Percentiles rank a stretch among this genome's conserved stretches.
Conservation (phyloP, 331 rosid genomes). For the Prunus yedoensis region DNA sequence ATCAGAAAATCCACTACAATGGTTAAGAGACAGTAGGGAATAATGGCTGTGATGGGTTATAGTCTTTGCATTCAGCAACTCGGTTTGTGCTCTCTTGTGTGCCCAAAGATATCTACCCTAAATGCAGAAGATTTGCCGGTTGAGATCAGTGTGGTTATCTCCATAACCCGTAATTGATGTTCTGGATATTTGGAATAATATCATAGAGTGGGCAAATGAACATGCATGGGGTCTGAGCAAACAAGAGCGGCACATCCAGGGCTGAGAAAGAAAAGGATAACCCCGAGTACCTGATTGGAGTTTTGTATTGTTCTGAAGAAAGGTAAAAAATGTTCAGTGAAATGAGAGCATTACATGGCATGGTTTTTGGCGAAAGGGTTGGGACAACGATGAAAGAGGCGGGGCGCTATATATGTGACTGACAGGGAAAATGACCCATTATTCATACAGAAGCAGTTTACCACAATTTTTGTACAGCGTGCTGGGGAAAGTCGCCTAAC, state of each 20-base stretch:
- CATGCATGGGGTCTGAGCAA: constrained; percentile 27
- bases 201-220: constrained; percentile 42
- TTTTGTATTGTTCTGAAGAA: constrained; percentile 69
- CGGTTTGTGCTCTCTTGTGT: constrained; percentile 79
- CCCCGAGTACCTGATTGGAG: constrained; percentile 56
- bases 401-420: constrained; percentile 29
- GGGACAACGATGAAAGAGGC: constrained; percentile 26
- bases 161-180: constrained; percentile 37
- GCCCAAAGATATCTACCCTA: constrained; percentile 58
- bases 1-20: constrained; percentile 85
- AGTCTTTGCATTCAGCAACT: constrained; percentile 81
- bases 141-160: constrained; percentile 32
- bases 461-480: constrained; percentile 53
- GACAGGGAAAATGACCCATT: constrained; percentile 31
- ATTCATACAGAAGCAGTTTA: constrained; percentile 35
- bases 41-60: constrained; percentile 83
- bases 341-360: constrained; percentile 68
- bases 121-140: constrained; percentile 42
- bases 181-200: constrained; percentile 45
- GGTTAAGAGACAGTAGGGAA: constrained; percentile 60
- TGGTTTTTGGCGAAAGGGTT: constrained; percentile 80
- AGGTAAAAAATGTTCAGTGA: constrained; percentile 35
- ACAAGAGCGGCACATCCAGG: constrained; percentile 30
- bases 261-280: constrained; percentile 38
- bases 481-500: constrained; percentile 56